Evolutionary conservation across 495 filamentous ascomycete genomes (phyloP), one percentile per base, ranked within the genome.

Genomic region (Trichoderma erinaceum): DNA sequence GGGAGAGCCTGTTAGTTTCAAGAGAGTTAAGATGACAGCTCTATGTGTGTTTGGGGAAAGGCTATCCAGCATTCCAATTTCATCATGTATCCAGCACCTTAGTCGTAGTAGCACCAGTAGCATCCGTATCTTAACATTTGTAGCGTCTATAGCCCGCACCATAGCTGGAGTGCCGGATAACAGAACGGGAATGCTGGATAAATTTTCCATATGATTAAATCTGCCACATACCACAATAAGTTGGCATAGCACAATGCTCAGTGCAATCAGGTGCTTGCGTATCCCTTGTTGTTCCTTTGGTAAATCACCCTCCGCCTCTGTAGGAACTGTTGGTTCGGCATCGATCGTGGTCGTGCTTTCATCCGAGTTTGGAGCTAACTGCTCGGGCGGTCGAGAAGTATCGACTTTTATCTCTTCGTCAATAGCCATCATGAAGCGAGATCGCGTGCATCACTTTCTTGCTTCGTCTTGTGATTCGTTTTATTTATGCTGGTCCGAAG

Each of bases 241-340:
- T 35, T 61, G 56, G 27, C 56, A 61, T 3, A 61, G 56, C 56
- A 61, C 56, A 25, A 61, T 32, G 56, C 56, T 61, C 27, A 61
- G 56, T 3, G 56, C 56, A 32, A 61, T 61, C 11, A 61, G 12
- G 27, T 61, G 56, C 56, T 61, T 27, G 23, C 56, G 56, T 4
- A 32, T 15, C 29, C 56, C 56, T 25, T 21, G 56, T 7, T 61
- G 8, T 18, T 21, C 56, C 7, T 61, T 61, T 11, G 27, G 10
- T 11, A 18, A 23, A 61, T 35, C 25, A 3, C 29, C 56, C 12
- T 21, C 56, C 10, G 25, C 56, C 4, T 32, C 27, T 29, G 56
- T 13, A 12, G 27, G 56, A 32, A 18, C 15, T 18, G 56, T 32
- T 32, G 56, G 23, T 13, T 61, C 56, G 56, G 25, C 56, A 61